phyloP scores from a whole-genome alignment of 176 grass and related monocot genomes.

The Tillandsia fasciculata region DNA sequence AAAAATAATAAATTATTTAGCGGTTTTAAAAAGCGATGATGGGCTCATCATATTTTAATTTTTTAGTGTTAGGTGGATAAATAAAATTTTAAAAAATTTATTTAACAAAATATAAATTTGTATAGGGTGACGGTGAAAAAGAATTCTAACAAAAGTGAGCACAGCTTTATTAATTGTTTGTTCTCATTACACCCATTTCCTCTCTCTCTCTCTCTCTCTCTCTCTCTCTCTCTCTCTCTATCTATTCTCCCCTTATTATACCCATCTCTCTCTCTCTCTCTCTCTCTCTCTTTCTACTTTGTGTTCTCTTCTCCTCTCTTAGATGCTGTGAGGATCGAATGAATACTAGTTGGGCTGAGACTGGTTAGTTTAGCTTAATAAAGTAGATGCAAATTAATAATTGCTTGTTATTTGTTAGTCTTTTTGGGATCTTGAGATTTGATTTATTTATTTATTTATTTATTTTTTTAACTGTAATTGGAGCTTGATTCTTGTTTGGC shows the following conservation, averaged over 20 bases:
- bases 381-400: neutral
- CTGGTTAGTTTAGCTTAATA: neutral
- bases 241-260: conserved; percentile 3
- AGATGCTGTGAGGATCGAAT: neutral
- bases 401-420: neutral
- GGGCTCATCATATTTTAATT: too few species aligned
- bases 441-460: neutral
- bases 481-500: too few species aligned
- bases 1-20: too few species aligned
- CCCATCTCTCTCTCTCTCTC: neutral
- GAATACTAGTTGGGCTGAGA: neutral
- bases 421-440: neutral
- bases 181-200: conserved; percentile 11
- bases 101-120: too few species aligned
- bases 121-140: too few species aligned
- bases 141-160: neutral
- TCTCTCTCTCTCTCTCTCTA: too few species aligned
- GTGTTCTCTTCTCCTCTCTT: neutral
- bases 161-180: neutral
- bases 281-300: too few species aligned
- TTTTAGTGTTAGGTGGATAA: too few species aligned
- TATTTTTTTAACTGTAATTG: too few species aligned
- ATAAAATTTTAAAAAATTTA: too few species aligned
- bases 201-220: conserved; percentile 7
- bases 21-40: too few species aligned